phyloP scores from a whole-genome alignment of 2,329 filamentous ascomycete genomes.

The Alternaria consortialis region DNA sequence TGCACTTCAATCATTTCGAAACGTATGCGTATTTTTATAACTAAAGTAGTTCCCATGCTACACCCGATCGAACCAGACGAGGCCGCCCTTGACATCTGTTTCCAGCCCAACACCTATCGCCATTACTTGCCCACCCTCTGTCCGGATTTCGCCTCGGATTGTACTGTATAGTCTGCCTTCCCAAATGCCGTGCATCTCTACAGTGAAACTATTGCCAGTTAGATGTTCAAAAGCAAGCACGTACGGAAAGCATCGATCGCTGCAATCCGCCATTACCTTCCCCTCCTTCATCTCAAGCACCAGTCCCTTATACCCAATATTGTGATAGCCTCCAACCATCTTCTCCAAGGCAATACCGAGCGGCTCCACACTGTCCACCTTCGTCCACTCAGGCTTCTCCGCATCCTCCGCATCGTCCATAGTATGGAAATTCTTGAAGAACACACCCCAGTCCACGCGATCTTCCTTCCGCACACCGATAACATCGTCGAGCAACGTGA shows the following conservation, averaged over 20 bases:
- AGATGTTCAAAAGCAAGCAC: background rate
- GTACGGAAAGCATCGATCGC: background rate
- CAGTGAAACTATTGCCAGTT: background rate
- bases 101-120: background rate
- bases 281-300: background rate
- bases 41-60: background rate
- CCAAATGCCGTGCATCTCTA: background rate
- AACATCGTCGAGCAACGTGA: constrained; percentile 10
- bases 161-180: background rate
- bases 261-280: background rate
- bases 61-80: background rate
- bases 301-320: background rate
- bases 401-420: constrained; percentile 7
- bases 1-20: background rate
- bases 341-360: background rate
- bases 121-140: background rate
- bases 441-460: constrained; percentile 11
- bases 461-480: constrained; percentile 1
- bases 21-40: background rate
- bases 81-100: background rate
- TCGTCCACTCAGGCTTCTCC: constrained; percentile 4
- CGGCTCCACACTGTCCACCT: background rate
- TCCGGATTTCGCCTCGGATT: background rate
- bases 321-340: background rate
- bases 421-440: background rate